Evolutionary conservation across 1,284 basidiomycete genomes (phyloP).

Genomic region (Ceratobasidium sp.): DNA sequence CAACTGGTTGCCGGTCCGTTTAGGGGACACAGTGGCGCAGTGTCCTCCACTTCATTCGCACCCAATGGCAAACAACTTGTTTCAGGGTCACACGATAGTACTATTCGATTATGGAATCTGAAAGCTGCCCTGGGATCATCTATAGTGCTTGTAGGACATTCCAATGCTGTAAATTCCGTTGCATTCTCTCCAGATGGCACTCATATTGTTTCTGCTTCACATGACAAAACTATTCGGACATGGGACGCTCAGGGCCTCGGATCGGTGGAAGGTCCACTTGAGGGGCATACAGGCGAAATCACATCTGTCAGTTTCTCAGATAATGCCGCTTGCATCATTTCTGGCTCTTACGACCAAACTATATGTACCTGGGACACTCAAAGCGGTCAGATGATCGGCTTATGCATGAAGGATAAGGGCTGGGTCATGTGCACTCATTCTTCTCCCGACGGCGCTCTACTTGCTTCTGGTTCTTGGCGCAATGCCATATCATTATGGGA

Average conservation of each 20-base stretch:
- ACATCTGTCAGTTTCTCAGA: neutral
- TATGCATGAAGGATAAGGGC: too few relatives aligned
- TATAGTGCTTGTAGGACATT: too few relatives aligned
- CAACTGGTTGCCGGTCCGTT: neutral
- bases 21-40: neutral
- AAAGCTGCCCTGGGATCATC: too few relatives aligned
- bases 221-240: neutral
- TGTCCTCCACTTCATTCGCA: neutral
- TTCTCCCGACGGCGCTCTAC: too few relatives aligned
- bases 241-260: conserved; percentile 1
- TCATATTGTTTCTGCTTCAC: conserved; percentile 21
- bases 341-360: conserved; percentile 8
- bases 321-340: conserved; percentile 1
- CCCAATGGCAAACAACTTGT: neutral
- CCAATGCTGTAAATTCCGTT: too few relatives aligned
- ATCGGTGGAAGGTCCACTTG: neutral
- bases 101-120: neutral
- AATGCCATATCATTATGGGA: too few relatives aligned
- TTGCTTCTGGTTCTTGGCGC: too few relatives aligned
- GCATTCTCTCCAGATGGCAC: neutral
- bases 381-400: neutral
- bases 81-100: neutral
- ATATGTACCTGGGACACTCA: conserved; percentile 16
- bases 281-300: neutral
- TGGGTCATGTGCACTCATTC: too few relatives aligned